Evolutionary conservation across 257 asterid genomes (phyloP).

Genomic region (Solanum sejunctum): DNA sequence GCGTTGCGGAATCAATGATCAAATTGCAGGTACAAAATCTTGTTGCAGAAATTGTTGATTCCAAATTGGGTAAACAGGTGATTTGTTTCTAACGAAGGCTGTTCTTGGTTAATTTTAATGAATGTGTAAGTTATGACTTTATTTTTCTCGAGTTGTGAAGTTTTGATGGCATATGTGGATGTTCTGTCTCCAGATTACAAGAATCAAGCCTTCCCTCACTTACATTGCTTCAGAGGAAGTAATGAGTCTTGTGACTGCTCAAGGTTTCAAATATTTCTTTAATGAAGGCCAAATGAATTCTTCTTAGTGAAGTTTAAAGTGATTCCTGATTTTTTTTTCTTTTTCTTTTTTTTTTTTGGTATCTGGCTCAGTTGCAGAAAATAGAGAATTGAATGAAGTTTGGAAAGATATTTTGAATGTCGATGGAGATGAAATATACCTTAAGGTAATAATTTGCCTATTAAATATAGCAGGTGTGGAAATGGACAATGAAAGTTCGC

Average conservation of each 20-base stretch:
- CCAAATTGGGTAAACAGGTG: constrained; percentile 93
- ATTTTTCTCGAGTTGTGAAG: background rate
- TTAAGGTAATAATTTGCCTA: constrained; percentile 41
- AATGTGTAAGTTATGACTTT: background rate
- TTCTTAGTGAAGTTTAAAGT: background rate
- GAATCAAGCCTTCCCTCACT: constrained; percentile 80
- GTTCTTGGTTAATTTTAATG: background rate
- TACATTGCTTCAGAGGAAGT: constrained; percentile 87
- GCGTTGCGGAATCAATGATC: background rate
- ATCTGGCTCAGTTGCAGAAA: constrained; percentile 61
- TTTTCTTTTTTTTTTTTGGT: background rate
- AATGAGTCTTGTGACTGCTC: constrained; percentile 99
- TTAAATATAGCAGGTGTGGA: background rate
- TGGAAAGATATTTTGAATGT: constrained; percentile 92
- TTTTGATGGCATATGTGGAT: background rate
- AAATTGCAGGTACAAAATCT: constrained; percentile 74
- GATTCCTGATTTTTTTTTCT: background rate
- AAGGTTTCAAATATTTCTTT: constrained; percentile 33
- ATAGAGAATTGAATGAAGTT: constrained; percentile 72
- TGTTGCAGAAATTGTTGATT: constrained; percentile 83
- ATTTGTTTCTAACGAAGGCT: background rate
- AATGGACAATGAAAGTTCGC: background rate
- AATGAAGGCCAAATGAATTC: background rate
- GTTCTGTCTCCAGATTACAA: constrained; percentile 41
- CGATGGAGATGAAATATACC: constrained; percentile 92